Evolutionary conservation across 306 rosid species (phyloP), one percentile per base, ranked within the genome.

Genomic region (Dalbergia cochinchinensis): DNA sequence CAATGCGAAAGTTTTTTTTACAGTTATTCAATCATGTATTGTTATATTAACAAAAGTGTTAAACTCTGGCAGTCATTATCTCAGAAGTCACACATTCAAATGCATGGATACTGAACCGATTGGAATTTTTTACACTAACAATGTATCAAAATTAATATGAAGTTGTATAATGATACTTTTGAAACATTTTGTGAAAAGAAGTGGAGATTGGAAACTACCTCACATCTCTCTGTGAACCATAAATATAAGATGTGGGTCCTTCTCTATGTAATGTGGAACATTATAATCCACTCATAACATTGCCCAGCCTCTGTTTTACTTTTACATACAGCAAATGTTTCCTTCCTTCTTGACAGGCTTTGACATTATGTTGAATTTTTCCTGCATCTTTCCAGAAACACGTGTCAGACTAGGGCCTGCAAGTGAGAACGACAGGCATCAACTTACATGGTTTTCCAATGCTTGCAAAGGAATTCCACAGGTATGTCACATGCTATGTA

Each of bases 381-480:
- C 76, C 51, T 81, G 44, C 76, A 50, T 62, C 69, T 70, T 69
- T 80, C 53, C 89, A 96, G 99, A 83, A 92, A 79, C 91, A 66
- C 97, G 90, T 41, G 10, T 91, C 71, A 96, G 84, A 87, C 97
- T 96, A 89, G 98, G 91, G 35, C 87, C 99, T 78, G 98, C 86
- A 44, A 85, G 37, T 83, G 97, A 93, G 81, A 86, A 78, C 54
- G 94, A 92, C 81, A 84, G 69, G 86, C 94, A 89, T 80, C 99
- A 91, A 78, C 93, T 96, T 81, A 84, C 87, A 64, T 85, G 84
- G 92, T 93, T 96, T 86, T 91, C 91, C 81, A 85, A 93, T 86
- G 98, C 99, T 35, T 96, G 99, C 96, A 96, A 93, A 83, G 99
- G 99, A 89, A 96, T 93, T 81, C 92, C 97, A 20, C 92, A 87